A percentile compares a stretch with the other conserved stretches of the same genome.
Evolutionary conservation across 2,329 filamentous ascomycete species (phyloP).

Genomic region (Trichoderma pleuroti): DNA sequence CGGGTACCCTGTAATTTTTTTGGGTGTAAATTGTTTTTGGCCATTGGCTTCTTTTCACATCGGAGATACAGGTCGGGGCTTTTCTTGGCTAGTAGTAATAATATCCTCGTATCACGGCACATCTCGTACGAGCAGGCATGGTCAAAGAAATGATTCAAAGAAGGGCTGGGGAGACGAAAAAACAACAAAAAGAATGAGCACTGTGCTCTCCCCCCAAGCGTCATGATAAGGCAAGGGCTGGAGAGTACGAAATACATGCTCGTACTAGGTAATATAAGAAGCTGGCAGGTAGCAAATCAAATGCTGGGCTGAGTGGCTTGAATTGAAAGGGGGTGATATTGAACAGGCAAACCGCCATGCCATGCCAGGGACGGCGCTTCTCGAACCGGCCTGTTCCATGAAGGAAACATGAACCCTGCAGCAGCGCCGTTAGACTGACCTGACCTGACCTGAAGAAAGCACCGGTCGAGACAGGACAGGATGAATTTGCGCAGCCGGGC

Average conservation of each 20-base stretch:
- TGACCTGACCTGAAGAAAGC: neutral
- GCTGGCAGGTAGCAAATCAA: neutral
- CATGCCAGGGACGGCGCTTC: conserved; percentile 6
- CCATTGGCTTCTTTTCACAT: neutral
- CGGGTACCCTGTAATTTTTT: conserved; percentile 4
- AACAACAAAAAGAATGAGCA: neutral
- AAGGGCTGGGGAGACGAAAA: neutral
- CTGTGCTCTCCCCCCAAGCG: neutral
- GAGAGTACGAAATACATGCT: neutral
- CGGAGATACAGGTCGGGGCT: conserved; percentile 15
- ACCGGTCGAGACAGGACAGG: neutral
- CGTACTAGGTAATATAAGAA: neutral
- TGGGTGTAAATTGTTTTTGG: neutral
- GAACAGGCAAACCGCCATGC: neutral
- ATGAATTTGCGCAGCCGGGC: neutral
- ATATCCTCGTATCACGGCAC: conserved; percentile 6
- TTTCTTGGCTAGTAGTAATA: neutral
- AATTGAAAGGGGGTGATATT: conserved; percentile 1
- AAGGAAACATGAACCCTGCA: neutral
- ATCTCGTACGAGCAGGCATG: neutral
- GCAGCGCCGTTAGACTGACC: neutral
- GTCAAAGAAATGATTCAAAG: neutral
- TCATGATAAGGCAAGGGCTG: neutral
- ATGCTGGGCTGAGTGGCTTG: neutral
- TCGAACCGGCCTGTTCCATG: neutral